Base-by-base conservation (phyloP, 495 filamentous ascomycete genomes). In the Penicillium desertorum region DNA sequence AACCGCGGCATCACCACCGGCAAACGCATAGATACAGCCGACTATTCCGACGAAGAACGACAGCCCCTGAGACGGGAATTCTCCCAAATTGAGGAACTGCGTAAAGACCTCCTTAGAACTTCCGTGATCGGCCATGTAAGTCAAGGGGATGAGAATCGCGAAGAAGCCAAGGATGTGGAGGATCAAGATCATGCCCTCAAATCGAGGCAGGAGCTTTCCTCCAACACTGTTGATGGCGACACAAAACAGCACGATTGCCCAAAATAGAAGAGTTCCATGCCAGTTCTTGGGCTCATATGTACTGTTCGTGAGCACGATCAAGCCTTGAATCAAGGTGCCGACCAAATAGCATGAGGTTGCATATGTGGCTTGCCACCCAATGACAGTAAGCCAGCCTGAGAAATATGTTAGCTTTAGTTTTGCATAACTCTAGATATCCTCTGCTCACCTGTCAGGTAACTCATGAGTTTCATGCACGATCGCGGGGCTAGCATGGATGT, bases 131-230 rank as follows among this genome's bases (percentile, higher is more conserved):
- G 77, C 74, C 48, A 80, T 67, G 29, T 72, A 73, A 12, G 75
- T 72, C 22, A 84, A 57, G 1, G 81, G 76, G 6, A 83, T 74
- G 0, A 84, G 55, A 10, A 84, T 73, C 9, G 70, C 80, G 17
- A 84, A 78, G 57, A 82, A 82, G 0, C 78, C 81, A 3, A 77
- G 56, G 2, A 84, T 58, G 30, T 84, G 80, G 11, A 83, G 48
- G 20, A 81, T 64, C 5, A 84, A 64, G 5, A 81, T 72, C 1
- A 76, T 55, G 1, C 64, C 67, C 51, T 84, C 79, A 23, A 80
- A 69, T 25, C 66, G 68, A 6, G 78, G 73, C n/a, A 83, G 62
- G 2, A 70, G n/a, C 8, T 59, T 72, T 34, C 76, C 71, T 4
- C 71, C 62, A 7, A 75, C 43, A 0, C 68, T 66, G 60, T 82